These are phyloP conservation scores for Bathelium albidoporum DNA, from an alignment of 495 filamentous ascomycete genomes.

Conservation along the genomic window DNA sequence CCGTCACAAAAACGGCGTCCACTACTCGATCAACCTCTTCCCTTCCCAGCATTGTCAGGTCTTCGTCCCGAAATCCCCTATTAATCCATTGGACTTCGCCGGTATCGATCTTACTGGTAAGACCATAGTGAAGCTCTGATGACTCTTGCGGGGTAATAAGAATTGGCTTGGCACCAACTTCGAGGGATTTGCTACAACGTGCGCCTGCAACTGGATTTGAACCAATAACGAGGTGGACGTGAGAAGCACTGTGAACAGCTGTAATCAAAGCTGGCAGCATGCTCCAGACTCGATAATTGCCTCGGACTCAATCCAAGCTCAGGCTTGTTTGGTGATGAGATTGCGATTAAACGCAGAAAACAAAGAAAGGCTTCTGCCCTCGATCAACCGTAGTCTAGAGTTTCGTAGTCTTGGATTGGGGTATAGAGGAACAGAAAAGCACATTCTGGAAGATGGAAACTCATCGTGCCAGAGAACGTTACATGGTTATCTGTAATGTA, in stretches of 20 bases:
- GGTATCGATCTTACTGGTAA: slow-evolving; percentile 62
- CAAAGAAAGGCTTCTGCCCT: no score
- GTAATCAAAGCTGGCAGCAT: slow-evolving; percentile 57
- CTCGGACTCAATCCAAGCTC: background rate
- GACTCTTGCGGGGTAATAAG: slow-evolving; percentile 63
- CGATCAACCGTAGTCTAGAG: background rate
- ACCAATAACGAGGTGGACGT: slow-evolving; percentile 80
- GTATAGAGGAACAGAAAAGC: background rate
- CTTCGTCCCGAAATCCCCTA: slow-evolving; percentile 58
- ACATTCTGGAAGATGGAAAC: background rate
- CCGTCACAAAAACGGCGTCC: slow-evolving; percentile 86
- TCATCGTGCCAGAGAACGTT: background rate
- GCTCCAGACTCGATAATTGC: background rate
- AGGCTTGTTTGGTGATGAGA: background rate
- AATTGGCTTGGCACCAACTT: slow-evolving; percentile 77
- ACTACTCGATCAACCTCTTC: slow-evolving; percentile 69
- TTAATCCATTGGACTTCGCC: slow-evolving; percentile 62
- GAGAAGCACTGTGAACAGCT: slow-evolving; percentile 60
- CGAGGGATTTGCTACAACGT: slow-evolving; percentile 66
- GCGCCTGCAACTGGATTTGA: slow-evolving; percentile 77
- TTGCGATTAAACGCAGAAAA: no score
- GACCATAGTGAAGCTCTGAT: slow-evolving; percentile 56
- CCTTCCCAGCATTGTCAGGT: slow-evolving; percentile 66
- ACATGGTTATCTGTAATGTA: no score
- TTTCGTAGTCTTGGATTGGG: background rate